Evolutionary conservation across 441 rosid genomes (phyloP).

Genomic region (Pelargonium myrrhifolium): DNA sequence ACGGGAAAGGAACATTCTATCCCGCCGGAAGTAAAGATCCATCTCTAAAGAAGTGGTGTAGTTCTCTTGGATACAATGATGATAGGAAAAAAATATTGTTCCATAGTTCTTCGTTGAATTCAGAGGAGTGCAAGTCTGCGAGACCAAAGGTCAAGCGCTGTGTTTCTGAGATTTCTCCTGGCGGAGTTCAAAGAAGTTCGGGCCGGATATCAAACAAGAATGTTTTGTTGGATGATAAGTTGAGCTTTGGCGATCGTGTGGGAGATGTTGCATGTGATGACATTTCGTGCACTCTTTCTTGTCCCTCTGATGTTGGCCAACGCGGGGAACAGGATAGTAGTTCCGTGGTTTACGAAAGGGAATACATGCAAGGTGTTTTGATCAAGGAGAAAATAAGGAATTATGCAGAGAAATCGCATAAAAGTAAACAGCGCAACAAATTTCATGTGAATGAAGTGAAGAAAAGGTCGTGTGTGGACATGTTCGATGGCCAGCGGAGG

Average conservation of each 20-base stretch:
- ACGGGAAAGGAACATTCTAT: constrained; percentile 79
- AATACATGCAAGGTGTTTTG: constrained; percentile 87
- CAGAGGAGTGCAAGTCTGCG: constrained; percentile 30
- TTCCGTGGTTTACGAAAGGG: constrained; percentile 65
- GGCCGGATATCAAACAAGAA: constrained; percentile 42
- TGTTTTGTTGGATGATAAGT: constrained; percentile 38
- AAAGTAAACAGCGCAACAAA: constrained; percentile 39
- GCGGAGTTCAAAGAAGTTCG: constrained; percentile 36
- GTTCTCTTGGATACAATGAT: constrained; percentile 39
- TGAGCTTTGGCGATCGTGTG: constrained; percentile 27
- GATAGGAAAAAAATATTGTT: constrained; percentile 35
- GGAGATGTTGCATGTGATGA: constrained; percentile 33
- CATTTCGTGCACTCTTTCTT: constrained; percentile 32
- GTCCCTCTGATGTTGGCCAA: constrained; percentile 33
- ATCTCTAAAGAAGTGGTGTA: constrained; percentile 45
- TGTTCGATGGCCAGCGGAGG: constrained; percentile 35
- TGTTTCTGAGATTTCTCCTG: constrained; percentile 48
- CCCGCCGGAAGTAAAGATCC: constrained; percentile 75
- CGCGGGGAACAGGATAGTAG: constrained; percentile 30
- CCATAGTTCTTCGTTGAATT: constrained; percentile 34
- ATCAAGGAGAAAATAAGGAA: constrained; percentile 53
- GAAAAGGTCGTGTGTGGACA: constrained; percentile 36
- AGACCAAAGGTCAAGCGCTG: constrained; percentile 43
- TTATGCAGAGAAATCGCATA: constrained; percentile 30
- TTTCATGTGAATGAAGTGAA: constrained; percentile 39